Base-by-base conservation (phyloP, 129 eudicot genomes). In the Sambucus nigra region DNA sequence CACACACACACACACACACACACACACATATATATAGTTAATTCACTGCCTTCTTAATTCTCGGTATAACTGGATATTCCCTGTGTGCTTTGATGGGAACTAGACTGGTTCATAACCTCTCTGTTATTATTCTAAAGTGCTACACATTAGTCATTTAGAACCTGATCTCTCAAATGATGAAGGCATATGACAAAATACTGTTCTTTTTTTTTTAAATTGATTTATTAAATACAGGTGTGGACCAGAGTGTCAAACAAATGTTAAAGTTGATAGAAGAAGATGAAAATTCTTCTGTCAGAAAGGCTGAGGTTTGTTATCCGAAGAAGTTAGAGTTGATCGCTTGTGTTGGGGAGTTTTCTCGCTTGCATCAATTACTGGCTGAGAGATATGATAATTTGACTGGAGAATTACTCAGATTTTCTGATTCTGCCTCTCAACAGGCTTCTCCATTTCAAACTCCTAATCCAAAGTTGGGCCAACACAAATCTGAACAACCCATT, bases 371-470 rank as follows among this genome's bases (percentile, higher is more conserved):
- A 15, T 47, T 46, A 61, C 74, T 86, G 25, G 79, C 82, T 41
- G 81, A 86, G 47, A 80, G 68, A 59, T 76, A 75, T 58, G 65
- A 39, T 47, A 61, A 67, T 8, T 49, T 77, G 56, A 65, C 64
- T 54, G 73, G 49, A 27, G 76, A 76, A 51, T 31, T 71, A 28
- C 59, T 61, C 52, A 54, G 19, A 56, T 32, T 55, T 24, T 27
- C 58, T 13, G 61, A 63, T 42, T 28, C 66, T 40, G 61, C 63
- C 54, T 61, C 77, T 72, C 63, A 58, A 31, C 71, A 69, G 52
- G 69, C 57, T 27, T 67, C 72, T 47, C 53, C 64, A 11, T 53
- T 75, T 60, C 73, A 45, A 40, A 81, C 89, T 23, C 98, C 95
- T 26, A 78, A 76, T 54, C 77, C 64, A 44, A 89, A 73, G 76